Evolutionary conservation across 73 alveolate genomes (phyloP).

Genomic region (Blepharisma japonicum): DNA sequence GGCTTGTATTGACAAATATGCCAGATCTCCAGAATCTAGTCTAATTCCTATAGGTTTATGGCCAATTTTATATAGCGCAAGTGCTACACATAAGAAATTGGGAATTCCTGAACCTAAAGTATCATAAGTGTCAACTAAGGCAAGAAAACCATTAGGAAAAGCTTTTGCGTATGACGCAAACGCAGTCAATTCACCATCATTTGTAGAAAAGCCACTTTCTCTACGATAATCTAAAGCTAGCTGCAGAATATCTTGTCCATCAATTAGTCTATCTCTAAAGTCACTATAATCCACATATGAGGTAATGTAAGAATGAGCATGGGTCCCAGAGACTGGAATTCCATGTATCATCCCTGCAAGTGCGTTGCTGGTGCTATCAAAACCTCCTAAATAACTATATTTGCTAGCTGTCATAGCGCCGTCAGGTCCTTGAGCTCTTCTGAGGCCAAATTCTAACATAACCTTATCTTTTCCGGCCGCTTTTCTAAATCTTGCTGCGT

Average conservation of each 20-base stretch:
- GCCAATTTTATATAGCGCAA: conserved; percentile 69
- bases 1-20: conserved; percentile 56
- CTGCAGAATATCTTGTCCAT: conserved; percentile 53
- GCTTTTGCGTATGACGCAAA: conserved; percentile 43
- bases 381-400: conserved; percentile 81
- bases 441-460: conserved; percentile 79
- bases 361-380: conserved; percentile 78
- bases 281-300: conserved; percentile 52
- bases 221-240: conserved; percentile 56
- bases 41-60: conserved; percentile 70
- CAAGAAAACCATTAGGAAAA: conserved; percentile 59
- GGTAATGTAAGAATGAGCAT: conserved; percentile 82
- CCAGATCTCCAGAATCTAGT: conserved; percentile 88
- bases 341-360: conserved; percentile 58
- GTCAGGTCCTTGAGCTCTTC: conserved; percentile 94
- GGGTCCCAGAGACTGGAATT: conserved; percentile 63
- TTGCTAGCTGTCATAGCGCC: conserved; percentile 85
- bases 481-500: conserved; percentile 75
- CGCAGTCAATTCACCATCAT: conserved; percentile 51
- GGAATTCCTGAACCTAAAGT: conserved; percentile 66
- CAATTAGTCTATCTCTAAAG: conserved; percentile 43
- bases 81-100: conserved; percentile 66
- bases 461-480: conserved; percentile 62
- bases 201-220: conserved; percentile 27
- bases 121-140: conserved; percentile 71